Evolutionary conservation across 2,329 filamentous ascomycete species (phyloP).

Genomic region (Fusarium praegraminearum): DNA sequence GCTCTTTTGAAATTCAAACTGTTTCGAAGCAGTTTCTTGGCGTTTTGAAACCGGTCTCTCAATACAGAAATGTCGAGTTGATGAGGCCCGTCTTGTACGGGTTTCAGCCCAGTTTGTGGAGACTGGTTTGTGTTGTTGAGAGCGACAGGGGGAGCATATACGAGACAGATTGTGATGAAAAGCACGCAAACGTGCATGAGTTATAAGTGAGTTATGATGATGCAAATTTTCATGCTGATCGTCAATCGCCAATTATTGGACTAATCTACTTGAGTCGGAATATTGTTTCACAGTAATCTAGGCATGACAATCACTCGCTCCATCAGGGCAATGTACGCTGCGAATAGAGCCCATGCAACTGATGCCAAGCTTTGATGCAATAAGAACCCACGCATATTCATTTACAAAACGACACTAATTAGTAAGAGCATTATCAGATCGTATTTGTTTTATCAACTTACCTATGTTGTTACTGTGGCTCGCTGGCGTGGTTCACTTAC

Average conservation of each 20-base stretch:
- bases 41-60: too few relatives aligned
- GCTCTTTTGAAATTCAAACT: background rate
- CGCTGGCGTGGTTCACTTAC: background rate
- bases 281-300: background rate
- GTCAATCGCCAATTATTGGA: background rate
- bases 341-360: background rate
- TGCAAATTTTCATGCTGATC: background rate
- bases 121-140: background rate
- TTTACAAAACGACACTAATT: background rate
- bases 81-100: conserved; percentile 4
- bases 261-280: background rate
- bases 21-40: background rate
- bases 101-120: conserved; percentile 34
- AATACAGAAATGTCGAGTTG: background rate
- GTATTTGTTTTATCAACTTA: background rate
- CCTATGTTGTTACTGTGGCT: background rate
- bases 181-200: background rate
- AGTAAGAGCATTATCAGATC: background rate
- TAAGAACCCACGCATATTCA: background rate
- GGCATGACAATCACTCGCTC: background rate
- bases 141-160: background rate
- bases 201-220: background rate
- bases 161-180: background rate
- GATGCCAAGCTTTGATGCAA: background rate
- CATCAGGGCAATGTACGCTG: background rate